Percentiles rank a stretch among this genome's conserved stretches.
Evolutionary conservation across 192 early-diverging fungal genomes (phyloP).

Genomic region (Backusella psychrophila): DNA sequence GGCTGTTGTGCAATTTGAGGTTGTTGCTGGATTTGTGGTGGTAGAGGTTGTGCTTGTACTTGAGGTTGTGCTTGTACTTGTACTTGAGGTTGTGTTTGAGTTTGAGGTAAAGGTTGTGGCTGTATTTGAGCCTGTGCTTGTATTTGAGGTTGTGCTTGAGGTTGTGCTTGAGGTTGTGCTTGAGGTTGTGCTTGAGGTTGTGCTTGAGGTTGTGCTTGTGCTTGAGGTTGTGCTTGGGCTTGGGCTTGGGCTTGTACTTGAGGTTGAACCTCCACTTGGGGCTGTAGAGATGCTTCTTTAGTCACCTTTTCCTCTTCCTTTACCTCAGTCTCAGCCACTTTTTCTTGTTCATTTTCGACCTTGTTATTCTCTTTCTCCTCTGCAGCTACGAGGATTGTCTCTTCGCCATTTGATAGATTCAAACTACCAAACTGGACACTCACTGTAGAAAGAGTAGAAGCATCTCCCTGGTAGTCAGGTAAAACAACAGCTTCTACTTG

Average conservation of each 20-base stretch:
- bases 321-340: background rate
- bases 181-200: background rate
- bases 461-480: background rate
- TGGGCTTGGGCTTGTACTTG: background rate
- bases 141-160: background rate
- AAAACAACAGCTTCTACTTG: conserved; percentile 31
- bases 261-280: background rate
- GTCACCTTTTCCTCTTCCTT: background rate
- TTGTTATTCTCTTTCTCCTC: background rate
- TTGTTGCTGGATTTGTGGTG: background rate
- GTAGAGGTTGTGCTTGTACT: background rate
- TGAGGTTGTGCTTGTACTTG: background rate
- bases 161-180: background rate
- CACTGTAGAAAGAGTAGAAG: background rate
- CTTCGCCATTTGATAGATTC: conserved; percentile 19
- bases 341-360: background rate
- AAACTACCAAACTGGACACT: conserved; percentile 36
- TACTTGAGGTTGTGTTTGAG: background rate
- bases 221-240: background rate
- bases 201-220: background rate
- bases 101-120: no score
- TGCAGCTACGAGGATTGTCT: background rate
- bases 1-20: background rate
- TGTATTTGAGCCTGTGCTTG: background rate
- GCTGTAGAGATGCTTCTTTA: background rate